Evolutionary conservation across 176 grass and related monocot species (phyloP).

Genomic region (Tillandsia leiboldiana): DNA sequence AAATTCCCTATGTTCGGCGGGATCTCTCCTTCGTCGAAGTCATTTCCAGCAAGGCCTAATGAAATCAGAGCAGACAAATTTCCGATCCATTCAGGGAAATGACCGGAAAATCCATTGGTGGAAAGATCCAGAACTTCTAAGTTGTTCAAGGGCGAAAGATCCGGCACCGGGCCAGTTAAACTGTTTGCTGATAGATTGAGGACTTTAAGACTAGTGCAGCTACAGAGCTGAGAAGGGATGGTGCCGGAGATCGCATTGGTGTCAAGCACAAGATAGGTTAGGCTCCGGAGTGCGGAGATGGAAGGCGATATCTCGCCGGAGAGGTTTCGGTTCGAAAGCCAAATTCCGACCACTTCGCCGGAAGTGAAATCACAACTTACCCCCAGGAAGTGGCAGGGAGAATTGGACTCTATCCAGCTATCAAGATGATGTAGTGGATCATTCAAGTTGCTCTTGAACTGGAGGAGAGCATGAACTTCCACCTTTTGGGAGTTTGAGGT

Average conservation of each 20-base stretch:
- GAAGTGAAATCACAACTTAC: slow-evolving; percentile 33
- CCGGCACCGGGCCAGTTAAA: slow-evolving; percentile 42
- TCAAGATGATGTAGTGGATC: slow-evolving; percentile 59
- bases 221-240: slow-evolving; percentile 39
- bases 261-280: slow-evolving; percentile 46
- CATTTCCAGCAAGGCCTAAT: slow-evolving; percentile 44
- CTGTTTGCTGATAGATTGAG: slow-evolving; percentile 54
- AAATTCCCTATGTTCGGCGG: slow-evolving; percentile 50
- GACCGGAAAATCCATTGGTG: slow-evolving; percentile 32
- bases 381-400: slow-evolving; percentile 46
- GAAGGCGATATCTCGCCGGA: slow-evolving; percentile 58
- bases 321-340: slow-evolving; percentile 46
- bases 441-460: slow-evolving; percentile 42
- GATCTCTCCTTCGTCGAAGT: slow-evolving; percentile 39
- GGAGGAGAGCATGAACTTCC: slow-evolving; percentile 47
- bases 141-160: slow-evolving; percentile 33
- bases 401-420: slow-evolving; percentile 42
- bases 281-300: slow-evolving; percentile 9
- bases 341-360: slow-evolving; percentile 34
- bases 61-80: slow-evolving; percentile 22
- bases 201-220: slow-evolving; percentile 33
- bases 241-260: slow-evolving; percentile 37
- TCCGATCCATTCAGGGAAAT: slow-evolving; percentile 45
- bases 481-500: slow-evolving; percentile 33
- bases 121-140: slow-evolving; percentile 46